These are phyloP conservation scores for Penicillium psychrosexuale DNA, from an alignment of 2,329 filamentous ascomycete genomes.

Conservation along the genomic window DNA sequence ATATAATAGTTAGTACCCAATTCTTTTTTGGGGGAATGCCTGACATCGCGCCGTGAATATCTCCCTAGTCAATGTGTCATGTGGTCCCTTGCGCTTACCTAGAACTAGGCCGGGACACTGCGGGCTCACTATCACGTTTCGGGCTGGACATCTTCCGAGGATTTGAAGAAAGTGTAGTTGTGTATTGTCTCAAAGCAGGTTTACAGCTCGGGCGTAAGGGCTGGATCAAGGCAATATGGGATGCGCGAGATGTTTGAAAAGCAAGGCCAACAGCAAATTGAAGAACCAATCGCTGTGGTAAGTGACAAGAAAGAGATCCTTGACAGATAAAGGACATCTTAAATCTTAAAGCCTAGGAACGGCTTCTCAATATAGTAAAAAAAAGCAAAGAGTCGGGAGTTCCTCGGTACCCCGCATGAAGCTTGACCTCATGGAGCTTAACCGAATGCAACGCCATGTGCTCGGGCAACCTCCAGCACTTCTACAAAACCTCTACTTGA, in stretches of 20 bases:
- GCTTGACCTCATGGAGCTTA: slow-evolving; percentile 17
- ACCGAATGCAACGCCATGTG: slow-evolving; percentile 21
- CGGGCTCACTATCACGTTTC: slow-evolving; percentile 33
- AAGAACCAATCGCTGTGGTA: neutral
- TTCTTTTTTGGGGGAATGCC: neutral
- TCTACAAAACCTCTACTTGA: neutral
- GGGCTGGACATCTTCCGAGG: slow-evolving; percentile 21
- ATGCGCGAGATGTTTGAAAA: neutral
- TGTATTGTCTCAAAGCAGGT: slow-evolving; percentile 11
- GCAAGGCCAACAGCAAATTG: neutral
- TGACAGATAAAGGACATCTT: slow-evolving; percentile 13
- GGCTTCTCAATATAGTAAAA: slow-evolving; percentile 11
- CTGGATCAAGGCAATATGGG: neutral
- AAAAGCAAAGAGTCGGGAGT: slow-evolving; percentile 15
- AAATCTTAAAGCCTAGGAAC: neutral
- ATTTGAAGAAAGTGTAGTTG: slow-evolving; percentile 6
- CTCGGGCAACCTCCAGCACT: neutral
- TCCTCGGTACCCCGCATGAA: slow-evolving; percentile 24
- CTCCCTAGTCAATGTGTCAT: neutral
- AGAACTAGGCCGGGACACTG: slow-evolving; percentile 61
- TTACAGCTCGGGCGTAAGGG: neutral
- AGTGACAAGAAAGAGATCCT: neutral
- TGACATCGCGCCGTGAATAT: neutral
- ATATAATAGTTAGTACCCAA: slow-evolving; percentile 12
- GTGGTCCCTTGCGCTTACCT: slow-evolving; percentile 45